A percentile compares a stretch with the other conserved stretches of the same genome.
phyloP scores from a whole-genome alignment of 2,329 filamentous ascomycete genomes.

The Apiospora sp. region DNA sequence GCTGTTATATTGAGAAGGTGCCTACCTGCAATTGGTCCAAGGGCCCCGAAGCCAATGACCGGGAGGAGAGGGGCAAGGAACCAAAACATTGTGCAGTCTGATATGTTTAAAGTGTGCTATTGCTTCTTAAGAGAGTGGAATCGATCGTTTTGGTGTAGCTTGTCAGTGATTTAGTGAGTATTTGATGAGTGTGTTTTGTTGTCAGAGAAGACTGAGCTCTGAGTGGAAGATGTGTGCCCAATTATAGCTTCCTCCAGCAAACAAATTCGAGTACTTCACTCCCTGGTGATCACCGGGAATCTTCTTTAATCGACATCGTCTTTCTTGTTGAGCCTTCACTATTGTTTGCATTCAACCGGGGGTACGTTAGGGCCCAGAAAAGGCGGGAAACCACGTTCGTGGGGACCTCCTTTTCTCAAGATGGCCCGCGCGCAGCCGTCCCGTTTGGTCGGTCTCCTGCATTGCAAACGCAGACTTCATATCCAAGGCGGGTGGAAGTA shows the following conservation, averaged over 20 bases:
- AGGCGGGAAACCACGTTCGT: not conserved
- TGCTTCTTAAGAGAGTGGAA: too few relatives aligned
- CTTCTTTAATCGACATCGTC: not conserved
- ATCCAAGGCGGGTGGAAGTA: not conserved
- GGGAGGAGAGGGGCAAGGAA: not conserved
- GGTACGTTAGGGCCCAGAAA: not conserved
- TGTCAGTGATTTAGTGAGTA: not conserved
- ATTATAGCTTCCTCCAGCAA: not conserved
- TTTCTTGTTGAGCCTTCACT: not conserved
- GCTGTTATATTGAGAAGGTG: not conserved
- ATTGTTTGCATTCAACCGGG: not conserved
- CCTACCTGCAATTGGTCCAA: not conserved
- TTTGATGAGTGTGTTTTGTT: too few relatives aligned
- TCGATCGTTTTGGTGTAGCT: too few relatives aligned
- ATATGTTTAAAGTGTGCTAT: too few relatives aligned
- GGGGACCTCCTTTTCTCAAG: not conserved
- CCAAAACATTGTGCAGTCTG: not conserved
- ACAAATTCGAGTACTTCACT: not conserved
- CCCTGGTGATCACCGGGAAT: not conserved
- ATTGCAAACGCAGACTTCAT: not conserved
- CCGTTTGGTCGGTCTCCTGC: not conserved
- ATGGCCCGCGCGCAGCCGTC: not conserved
- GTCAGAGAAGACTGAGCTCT: not conserved
- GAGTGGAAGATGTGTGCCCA: not conserved
- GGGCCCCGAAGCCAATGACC: not conserved